Base-by-base conservation (phyloP, 805 yeast species). In the Saccharomyces paradoxus region DNA sequence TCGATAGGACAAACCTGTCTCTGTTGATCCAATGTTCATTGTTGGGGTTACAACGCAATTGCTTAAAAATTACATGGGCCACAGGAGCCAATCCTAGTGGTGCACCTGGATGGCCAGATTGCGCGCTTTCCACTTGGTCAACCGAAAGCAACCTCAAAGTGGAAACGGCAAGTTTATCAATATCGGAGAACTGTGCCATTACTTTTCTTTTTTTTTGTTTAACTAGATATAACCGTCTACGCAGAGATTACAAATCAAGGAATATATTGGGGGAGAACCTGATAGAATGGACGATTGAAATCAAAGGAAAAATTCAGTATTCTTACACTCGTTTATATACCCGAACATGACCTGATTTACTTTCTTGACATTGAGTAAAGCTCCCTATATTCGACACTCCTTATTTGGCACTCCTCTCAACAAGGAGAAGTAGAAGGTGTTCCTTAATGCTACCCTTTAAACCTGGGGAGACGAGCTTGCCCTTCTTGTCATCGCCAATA, bases 101-200 rank as follows among this genome's bases (percentile, higher is more conserved):
- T 53, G 99, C 98, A 78, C 99, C 99, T 54, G 99, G 99, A 77
- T 92, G 99, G 63, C 99, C 99, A 57, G 96, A 86, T 76, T 92
- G 87, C 66, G 97, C 92, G 74, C 83, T 80, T 56, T 85, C 79
- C 58, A 89, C 95, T 61, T 87, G 83, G 72, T 92, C 99, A 53
- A 87, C 86, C 52, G 98, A 83, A 65, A 92, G 81, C 57, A 85
- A 75, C 77, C 97, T 89, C 77, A 92, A 87, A 64, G 98, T 89
- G 79, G 81, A 79, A 74, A 92, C 78, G 56, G 96, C 88, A 71
- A 78, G 78, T 62, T 77, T 77, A 73, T 91, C 96, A 66, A 87
- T 75, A 57, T 81, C 84, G 50, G 80, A 68, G 55, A 64, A 68
- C 64, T 71, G 73, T 49, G 74, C 57, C 69, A 64, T 68, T 17